Evolutionary conservation across 2,329 filamentous ascomycete species (phyloP).

Genomic region (Myriosclerotinia curreyana): DNA sequence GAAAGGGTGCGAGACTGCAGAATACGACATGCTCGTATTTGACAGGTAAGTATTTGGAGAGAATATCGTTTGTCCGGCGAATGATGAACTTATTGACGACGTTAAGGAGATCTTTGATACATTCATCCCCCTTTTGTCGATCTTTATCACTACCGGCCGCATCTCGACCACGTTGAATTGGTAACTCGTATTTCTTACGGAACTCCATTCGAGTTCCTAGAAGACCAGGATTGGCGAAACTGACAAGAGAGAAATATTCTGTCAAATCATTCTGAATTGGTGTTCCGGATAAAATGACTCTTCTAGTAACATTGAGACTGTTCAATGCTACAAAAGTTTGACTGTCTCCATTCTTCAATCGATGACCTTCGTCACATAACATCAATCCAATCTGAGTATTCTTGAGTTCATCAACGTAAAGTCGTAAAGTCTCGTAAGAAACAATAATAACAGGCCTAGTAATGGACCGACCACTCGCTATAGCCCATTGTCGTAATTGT

Average conservation of each 20-base stretch:
- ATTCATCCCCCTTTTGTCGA: slow-evolving; percentile 76
- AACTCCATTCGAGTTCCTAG: slow-evolving; percentile 88
- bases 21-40: slow-evolving; percentile 99
- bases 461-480: slow-evolving; percentile 74
- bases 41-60: slow-evolving; percentile 95
- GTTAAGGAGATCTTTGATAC: slow-evolving; percentile 73
- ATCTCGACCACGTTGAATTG: slow-evolving; percentile 87
- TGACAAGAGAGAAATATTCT: slow-evolving; percentile 93
- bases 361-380: slow-evolving; percentile 94
- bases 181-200: slow-evolving; percentile 88
- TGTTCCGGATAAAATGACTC: slow-evolving; percentile 93
- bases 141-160: slow-evolving; percentile 83
- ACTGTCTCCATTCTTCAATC: slow-evolving; percentile 93
- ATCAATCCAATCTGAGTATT: slow-evolving; percentile 88
- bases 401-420: slow-evolving; percentile 87
- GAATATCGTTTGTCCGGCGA: slow-evolving; percentile 91
- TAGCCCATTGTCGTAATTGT: slow-evolving; percentile 92
- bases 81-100: slow-evolving; percentile 99
- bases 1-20: slow-evolving; percentile 90
- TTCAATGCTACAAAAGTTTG: slow-evolving; percentile 93
- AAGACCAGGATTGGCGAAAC: slow-evolving; percentile 92
- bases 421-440: slow-evolving; percentile 90
- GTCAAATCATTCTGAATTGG: slow-evolving; percentile 99
- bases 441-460: slow-evolving; percentile 83
- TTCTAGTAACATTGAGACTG: slow-evolving; percentile 80